These are phyloP conservation scores for Cyclanthera cordifolia DNA, from an alignment of 306 rosid species.

Conservation along the genomic window DNA sequence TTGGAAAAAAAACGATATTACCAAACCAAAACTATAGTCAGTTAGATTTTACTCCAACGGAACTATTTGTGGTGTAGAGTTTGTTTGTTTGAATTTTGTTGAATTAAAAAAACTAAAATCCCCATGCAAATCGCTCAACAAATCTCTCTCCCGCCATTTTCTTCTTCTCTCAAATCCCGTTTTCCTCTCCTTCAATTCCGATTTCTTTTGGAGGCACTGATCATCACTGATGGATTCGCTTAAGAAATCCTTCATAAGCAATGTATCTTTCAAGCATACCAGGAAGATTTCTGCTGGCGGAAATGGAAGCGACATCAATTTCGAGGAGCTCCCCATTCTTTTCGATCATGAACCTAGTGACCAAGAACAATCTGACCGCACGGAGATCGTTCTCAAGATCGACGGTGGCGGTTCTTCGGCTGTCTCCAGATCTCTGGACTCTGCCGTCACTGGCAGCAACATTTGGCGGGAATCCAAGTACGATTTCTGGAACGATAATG, in stretches of 20 bases:
- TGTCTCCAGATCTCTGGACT: background rate
- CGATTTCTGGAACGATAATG: constrained; percentile 24
- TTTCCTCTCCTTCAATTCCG: background rate
- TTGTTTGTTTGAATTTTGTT: background rate
- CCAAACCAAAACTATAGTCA: background rate
- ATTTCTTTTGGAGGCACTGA: background rate
- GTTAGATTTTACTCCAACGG: background rate
- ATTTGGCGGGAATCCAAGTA: constrained; percentile 41
- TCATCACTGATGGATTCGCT: constrained; percentile 27
- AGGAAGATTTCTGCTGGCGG: constrained; percentile 22
- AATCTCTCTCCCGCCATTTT: background rate
- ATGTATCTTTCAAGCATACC: constrained; percentile 19
- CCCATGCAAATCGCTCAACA: background rate
- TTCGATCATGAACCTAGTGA: constrained; percentile 6
- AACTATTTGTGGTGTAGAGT: background rate
- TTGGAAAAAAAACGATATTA: too few relatives aligned
- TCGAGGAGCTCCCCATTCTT: constrained; percentile 36
- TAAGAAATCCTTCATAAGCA: constrained; percentile 32
- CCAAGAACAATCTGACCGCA: background rate
- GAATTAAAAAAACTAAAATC: background rate
- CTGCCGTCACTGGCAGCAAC: background rate
- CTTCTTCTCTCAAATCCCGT: background rate
- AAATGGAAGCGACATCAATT: background rate
- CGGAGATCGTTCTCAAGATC: constrained; percentile 33
- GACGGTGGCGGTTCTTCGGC: constrained; percentile 17